Evolutionary conservation across 768 basidiomycete species (phyloP).

Genomic region (Pleurotus sapidus): DNA sequence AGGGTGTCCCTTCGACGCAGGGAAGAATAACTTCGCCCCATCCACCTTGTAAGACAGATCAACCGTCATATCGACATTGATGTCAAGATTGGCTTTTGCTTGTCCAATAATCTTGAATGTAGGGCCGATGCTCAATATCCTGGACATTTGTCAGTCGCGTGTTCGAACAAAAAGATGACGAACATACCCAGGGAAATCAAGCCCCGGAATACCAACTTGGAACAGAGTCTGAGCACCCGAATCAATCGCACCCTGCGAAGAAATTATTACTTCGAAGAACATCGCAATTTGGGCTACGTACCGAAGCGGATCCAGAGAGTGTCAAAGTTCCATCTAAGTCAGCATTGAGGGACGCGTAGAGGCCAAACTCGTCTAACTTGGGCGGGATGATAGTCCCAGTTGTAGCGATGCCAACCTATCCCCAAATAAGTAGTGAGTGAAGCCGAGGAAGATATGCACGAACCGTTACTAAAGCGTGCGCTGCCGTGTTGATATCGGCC

Average conservation of each 20-base stretch:
- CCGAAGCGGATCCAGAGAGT: slow-evolving; percentile 22
- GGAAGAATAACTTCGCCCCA: slow-evolving; percentile 35
- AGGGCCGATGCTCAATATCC: slow-evolving; percentile 39
- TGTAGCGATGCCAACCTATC: slow-evolving; percentile 22
- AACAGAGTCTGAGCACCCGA: slow-evolving; percentile 26
- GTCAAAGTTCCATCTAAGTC: slow-evolving; percentile 25
- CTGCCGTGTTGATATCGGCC: slow-evolving; percentile 16
- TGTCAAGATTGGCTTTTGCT: slow-evolving; percentile 24
- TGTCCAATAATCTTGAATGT: slow-evolving; percentile 32
- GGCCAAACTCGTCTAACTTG: slow-evolving; percentile 21
- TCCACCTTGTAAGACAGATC: slow-evolving; percentile 27
- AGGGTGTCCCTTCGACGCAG: slow-evolving; percentile 19
- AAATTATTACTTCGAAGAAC: not conserved
- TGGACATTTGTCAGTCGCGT: slow-evolving; percentile 6
- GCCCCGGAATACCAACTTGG: slow-evolving; percentile 27
- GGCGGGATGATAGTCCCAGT: slow-evolving; percentile 28
- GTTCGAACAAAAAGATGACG: not conserved
- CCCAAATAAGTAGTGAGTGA: not conserved
- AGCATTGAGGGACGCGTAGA: slow-evolving; percentile 25
- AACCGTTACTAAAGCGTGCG: slow-evolving; percentile 21
- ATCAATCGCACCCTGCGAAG: slow-evolving; percentile 22
- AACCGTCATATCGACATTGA: slow-evolving; percentile 28
- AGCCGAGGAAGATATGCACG: not conserved
- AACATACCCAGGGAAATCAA: slow-evolving; percentile 28
- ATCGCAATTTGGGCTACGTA: slow-evolving; percentile 7